Percentiles rank a stretch among this genome's conserved stretches.
These are phyloP conservation scores for Lodderomyces beijingensis DNA, from an alignment of 1,139 yeast genomes.

Conservation along the genomic window DNA sequence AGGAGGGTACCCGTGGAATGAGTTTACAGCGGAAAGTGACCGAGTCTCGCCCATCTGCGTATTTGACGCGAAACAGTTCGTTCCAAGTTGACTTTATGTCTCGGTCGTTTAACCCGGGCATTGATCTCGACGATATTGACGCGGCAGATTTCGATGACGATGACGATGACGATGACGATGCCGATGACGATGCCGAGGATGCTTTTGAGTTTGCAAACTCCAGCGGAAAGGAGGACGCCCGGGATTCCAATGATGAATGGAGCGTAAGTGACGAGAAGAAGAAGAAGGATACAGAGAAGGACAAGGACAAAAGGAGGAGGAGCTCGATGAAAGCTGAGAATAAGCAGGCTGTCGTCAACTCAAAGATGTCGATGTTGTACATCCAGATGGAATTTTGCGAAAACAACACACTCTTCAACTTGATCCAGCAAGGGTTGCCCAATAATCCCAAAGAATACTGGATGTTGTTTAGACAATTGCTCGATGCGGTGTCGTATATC, in stretches of 20 bases:
- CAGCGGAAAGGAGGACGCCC: slow-evolving; percentile 11
- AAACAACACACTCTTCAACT: slow-evolving; percentile 79
- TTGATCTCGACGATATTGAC: slow-evolving; percentile 55
- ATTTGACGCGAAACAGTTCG: slow-evolving; percentile 30
- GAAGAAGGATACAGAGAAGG: slow-evolving; percentile 3
- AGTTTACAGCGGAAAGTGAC: slow-evolving; percentile 7
- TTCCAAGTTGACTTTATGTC: slow-evolving; percentile 63
- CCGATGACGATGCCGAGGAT: slow-evolving; percentile 12
- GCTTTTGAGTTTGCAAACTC: slow-evolving; percentile 29
- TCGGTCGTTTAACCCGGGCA: slow-evolving; percentile 56
- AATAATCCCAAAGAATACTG: slow-evolving; percentile 76
- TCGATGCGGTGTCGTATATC: slow-evolving; percentile 88
- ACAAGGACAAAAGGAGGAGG: slow-evolving; percentile 1
- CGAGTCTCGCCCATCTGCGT: slow-evolving; percentile 24
- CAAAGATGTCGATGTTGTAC: slow-evolving; percentile 48
- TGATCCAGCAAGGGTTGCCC: slow-evolving; percentile 78
- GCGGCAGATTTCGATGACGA: slow-evolving; percentile 23
- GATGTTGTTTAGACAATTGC: slow-evolving; percentile 80
- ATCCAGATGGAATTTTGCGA: slow-evolving; percentile 99
- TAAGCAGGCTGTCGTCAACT: background rate
- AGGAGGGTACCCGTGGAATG: no score
- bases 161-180: slow-evolving; percentile 13
- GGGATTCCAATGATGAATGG: slow-evolving; percentile 2
- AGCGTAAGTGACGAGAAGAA: slow-evolving; percentile 8
- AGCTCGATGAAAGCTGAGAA: background rate